Evolutionary conservation across 2,329 filamentous ascomycete genomes (phyloP), one percentile per base, ranked within the genome.

Genomic region (Graphium sp.): DNA sequence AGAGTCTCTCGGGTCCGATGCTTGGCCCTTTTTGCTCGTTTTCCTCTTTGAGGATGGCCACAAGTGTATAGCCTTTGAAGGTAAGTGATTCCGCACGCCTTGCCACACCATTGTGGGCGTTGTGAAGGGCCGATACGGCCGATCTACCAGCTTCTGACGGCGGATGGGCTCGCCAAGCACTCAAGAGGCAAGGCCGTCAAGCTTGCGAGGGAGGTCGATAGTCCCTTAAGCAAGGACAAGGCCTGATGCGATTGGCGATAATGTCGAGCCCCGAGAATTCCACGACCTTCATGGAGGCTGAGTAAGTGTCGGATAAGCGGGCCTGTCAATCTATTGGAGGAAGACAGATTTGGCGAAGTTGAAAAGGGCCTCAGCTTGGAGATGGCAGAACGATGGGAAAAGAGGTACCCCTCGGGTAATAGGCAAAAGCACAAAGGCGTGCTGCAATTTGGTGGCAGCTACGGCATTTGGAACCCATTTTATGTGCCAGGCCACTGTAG

Each of bases 61-160:
- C 9, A 45, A 36, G 5, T 44, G 44, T 16, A 46, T 34, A 28
- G 50, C 42, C 34, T 46, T 48, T 26, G 45, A 42, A 25, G 48
- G 43, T n/a, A 55, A 38, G 30, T 42, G 44, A 14, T 40, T 46
- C 36, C 50, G 53, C 29, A 55, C 42, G 17, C 41, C 45, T 37
- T 46, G 50, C 50, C 53, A 54, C 21, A 45, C 45, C 52, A 56
- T 56, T 20, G 32, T 45, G 29, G 20, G 17, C 16, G 14, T 22
- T 22, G 8, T 22, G n/a, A n/a, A 23, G 6, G 11, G 18, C 20
- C 18, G 10, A 13, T n/a, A 17, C 5, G 27, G 20, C 17, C 12
- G 27, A 19, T 18, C 25, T 19, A 26, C 10, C 9, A n/a, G 15
- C n/a, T 18, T 18, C 14, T n/a, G 20, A 13, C 25, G 17, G 12